phyloP scores from a whole-genome alignment of 148 eudicot genomes.

The Heliosperma pusillum region DNA sequence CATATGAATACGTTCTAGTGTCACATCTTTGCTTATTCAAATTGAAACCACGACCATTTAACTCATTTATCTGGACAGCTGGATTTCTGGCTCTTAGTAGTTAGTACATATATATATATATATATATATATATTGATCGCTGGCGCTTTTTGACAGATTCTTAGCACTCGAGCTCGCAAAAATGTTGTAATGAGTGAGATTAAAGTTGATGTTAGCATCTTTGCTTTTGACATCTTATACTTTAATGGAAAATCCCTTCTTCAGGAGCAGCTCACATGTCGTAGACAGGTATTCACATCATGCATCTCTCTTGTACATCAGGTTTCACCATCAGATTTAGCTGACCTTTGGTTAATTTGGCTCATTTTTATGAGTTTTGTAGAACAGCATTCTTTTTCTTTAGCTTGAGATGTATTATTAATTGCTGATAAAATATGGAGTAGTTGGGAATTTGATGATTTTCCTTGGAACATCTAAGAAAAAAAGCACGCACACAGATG shows the following conservation, averaged over 20 bases:
- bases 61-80: background rate
- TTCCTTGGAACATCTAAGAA: background rate
- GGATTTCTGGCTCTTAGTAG: background rate
- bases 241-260: conserved; percentile 79
- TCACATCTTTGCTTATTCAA: background rate
- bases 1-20: background rate
- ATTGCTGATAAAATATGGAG: background rate
- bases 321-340: background rate
- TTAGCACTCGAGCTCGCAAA: conserved; percentile 95
- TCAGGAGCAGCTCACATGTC: conserved; percentile 82
- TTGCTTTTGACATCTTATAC: conserved; percentile 82
- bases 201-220: conserved; percentile 86
- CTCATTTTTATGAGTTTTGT: background rate
- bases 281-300: conserved; percentile 65
- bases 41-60: background rate
- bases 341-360: background rate
- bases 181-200: conserved; percentile 79
- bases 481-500: background rate
- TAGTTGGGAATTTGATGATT: background rate
- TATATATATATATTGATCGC: background rate
- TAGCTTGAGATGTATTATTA: background rate
- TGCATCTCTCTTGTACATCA: background rate
- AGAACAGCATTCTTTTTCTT: background rate
- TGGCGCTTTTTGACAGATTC: conserved; percentile 37
- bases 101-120: background rate